Conservation (phyloP, 306 rosid species). For the Inga leiocalycina region DNA sequence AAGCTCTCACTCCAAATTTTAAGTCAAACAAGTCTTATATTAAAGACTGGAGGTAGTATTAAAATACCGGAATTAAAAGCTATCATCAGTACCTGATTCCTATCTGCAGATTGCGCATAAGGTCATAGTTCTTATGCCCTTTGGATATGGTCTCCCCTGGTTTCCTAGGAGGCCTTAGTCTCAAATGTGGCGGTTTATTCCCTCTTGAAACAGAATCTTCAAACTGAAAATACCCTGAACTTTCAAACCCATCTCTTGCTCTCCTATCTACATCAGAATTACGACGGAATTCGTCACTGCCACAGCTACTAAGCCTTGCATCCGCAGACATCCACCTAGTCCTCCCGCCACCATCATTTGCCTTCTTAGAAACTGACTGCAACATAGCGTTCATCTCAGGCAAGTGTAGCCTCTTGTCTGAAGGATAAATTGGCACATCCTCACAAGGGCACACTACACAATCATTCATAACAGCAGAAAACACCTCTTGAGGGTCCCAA, state of each 20-base stretch:
- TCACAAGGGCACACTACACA: slow-evolving; percentile 44
- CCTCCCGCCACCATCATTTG: slow-evolving; percentile 37
- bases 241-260: slow-evolving; percentile 38
- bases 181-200: slow-evolving; percentile 19
- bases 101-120: slow-evolving; percentile 75
- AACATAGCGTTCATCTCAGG: slow-evolving; percentile 38
- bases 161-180: slow-evolving; percentile 44
- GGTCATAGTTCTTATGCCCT: slow-evolving; percentile 72
- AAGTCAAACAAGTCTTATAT: too few species aligned
- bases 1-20: not conserved
- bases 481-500: slow-evolving; percentile 54
- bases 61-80: slow-evolving; percentile 9
- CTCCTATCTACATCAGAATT: slow-evolving; percentile 18
- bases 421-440: slow-evolving; percentile 52
- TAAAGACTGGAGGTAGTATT: too few species aligned
- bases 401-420: slow-evolving; percentile 54
- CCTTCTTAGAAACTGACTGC: slow-evolving; percentile 32
- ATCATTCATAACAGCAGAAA: slow-evolving; percentile 39
- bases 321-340: slow-evolving; percentile 41
- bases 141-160: slow-evolving; percentile 63
- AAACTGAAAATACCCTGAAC: slow-evolving; percentile 28
- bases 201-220: slow-evolving; percentile 31
- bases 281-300: slow-evolving; percentile 24
- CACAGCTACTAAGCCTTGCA: slow-evolving; percentile 33
- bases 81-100: slow-evolving; percentile 64